phyloP scores from a whole-genome alignment of 169 alveolate species.

The Eimeria praecox region DNA sequence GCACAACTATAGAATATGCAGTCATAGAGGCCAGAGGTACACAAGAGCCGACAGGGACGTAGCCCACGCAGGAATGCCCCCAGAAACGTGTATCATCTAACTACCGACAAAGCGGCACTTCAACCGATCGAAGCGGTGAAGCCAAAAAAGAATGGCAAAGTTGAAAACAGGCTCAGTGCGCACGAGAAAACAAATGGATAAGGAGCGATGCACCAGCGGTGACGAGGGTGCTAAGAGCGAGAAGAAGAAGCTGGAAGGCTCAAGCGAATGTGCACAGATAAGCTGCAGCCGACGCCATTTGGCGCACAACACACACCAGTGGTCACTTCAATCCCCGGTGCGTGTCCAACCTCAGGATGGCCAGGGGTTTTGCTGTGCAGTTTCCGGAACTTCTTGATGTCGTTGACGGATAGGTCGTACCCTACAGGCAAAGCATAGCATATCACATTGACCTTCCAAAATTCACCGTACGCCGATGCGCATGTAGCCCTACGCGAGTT shows the following conservation, averaged over 20 bases:
- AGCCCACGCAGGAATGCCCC: neutral
- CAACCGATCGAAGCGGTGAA: neutral
- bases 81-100: neutral
- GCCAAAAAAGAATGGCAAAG: neutral
- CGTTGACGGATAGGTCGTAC: constrained; percentile 85
- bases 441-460: neutral
- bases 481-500: neutral
- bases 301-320: constrained; percentile 46
- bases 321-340: constrained; percentile 81
- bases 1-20: neutral
- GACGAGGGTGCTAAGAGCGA: neutral
- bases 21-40: neutral
- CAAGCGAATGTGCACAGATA: neutral
- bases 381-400: constrained; percentile 87
- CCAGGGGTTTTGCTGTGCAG: constrained; percentile 89
- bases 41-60: neutral
- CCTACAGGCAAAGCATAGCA: constrained; percentile 35
- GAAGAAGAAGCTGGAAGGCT: neutral
- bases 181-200: neutral
- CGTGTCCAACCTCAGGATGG: constrained; percentile 87
- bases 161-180: neutral
- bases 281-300: neutral
- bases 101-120: neutral
- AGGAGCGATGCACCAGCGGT: neutral
- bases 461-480: neutral